These are phyloP conservation scores for Pulveroboletus sp. DNA, from an alignment of 768 basidiomycete species.

Conservation along the genomic window DNA sequence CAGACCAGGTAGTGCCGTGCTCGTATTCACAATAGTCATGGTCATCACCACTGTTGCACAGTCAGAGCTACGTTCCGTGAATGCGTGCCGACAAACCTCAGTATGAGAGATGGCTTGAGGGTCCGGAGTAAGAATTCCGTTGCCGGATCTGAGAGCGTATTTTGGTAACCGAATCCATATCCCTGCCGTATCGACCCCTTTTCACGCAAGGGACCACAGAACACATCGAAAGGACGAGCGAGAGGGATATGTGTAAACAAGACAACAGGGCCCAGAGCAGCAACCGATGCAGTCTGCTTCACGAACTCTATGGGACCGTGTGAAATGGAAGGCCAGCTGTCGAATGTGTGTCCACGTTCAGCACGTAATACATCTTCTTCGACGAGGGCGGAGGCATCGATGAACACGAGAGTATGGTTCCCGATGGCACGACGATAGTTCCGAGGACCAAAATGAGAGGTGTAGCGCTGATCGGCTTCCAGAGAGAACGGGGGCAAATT, in stretches of 20 bases:
- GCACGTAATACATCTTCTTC: conserved; percentile 65
- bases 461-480: conserved; percentile 52
- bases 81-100: conserved; percentile 51
- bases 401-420: conserved; percentile 66
- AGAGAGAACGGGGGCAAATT: conserved; percentile 33
- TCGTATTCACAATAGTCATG: conserved; percentile 90
- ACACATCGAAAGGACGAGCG: conserved; percentile 56
- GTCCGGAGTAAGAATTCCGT: conserved; percentile 61
- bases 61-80: conserved; percentile 1
- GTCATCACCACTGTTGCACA: conserved; percentile 71
- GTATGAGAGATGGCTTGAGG: conserved; percentile 62
- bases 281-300: conserved; percentile 32
- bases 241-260: conserved; percentile 91
- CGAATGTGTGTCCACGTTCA: conserved; percentile 35
- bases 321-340: conserved; percentile 44
- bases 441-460: conserved; percentile 69
- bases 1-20: conserved; percentile 34
- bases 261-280: conserved; percentile 46
- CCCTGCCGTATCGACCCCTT: conserved; percentile 68
- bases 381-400: conserved; percentile 69
- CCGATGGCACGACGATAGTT: conserved; percentile 60
- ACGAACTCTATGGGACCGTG: conserved; percentile 54
- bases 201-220: conserved; percentile 79
- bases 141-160: conserved; percentile 65
- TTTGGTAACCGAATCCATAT: conserved; percentile 78